Evolutionary conservation across 768 basidiomycete species (phyloP), one percentile per base, ranked within the genome.

Genomic region (Collybiopsis confluens): DNA sequence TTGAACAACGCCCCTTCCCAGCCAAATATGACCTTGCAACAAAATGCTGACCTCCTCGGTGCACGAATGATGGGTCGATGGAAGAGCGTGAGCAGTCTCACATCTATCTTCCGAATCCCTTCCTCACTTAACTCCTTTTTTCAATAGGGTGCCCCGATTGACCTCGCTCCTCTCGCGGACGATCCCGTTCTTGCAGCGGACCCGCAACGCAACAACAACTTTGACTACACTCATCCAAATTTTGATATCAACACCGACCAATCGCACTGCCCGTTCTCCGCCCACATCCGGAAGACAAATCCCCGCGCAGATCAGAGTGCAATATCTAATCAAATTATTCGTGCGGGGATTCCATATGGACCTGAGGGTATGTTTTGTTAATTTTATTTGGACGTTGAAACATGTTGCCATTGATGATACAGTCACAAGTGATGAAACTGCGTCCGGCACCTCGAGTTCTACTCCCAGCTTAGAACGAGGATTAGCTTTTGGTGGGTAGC

Each of bases 111-210:
- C 11, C 18, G 15, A 16, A n/a, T 20, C n/a, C n/a, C n/a, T n/a
- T n/a, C n/a, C n/a, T n/a, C n/a, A n/a, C n/a, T n/a, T n/a, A n/a
- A n/a, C n/a, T n/a, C n/a, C n/a, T n/a, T n/a, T n/a, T n/a, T n/a
- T n/a, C n/a, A n/a, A n/a, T 33, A 68, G 67, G 69, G 70, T 13
- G 70, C 70, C 0, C 72, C 71, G 7, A 53, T 73, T 41, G 68
- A 65, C 38, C 54, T 62, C 5, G 36, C 58, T 16, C 68, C 70
- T 9, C 56, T 57, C 18, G 44, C 52, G 4, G 70, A 70, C 35
- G 62, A 71, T 52, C 59, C 46, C 1, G 53, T 30, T 23, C 66
- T 57, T 54, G 61, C 55, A 0, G 33, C 52, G 1, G 61, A 70
- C 54, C 53, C 57, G 4, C 44, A 48, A 26, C 49, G 58, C 16